These are phyloP conservation scores for Pestalotiopsis sp. DNA, from an alignment of 2,329 filamentous ascomycete species.

Conservation along the genomic window DNA sequence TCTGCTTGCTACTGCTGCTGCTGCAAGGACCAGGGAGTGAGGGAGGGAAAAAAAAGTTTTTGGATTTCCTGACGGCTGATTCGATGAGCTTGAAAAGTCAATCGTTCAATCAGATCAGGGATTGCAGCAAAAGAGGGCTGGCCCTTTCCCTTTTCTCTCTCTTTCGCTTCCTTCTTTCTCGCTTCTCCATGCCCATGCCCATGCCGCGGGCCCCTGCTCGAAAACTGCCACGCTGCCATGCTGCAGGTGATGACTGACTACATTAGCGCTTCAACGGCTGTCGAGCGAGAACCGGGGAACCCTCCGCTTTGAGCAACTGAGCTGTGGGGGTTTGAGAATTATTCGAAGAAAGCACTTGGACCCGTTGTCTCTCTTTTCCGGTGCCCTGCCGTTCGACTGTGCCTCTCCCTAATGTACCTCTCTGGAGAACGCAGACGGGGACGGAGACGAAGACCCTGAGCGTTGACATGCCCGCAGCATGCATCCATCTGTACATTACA, in stretches of 20 bases:
- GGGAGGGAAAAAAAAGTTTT: neutral
- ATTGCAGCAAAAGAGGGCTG: neutral
- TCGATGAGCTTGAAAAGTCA: constrained; percentile 1
- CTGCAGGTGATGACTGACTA: neutral
- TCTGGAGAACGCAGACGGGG: no score
- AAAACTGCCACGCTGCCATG: constrained; percentile 5
- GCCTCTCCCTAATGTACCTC: no score
- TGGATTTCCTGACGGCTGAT: neutral
- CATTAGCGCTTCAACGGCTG: constrained; percentile 9
- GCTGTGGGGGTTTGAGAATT: constrained; percentile 4
- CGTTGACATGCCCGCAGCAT: neutral
- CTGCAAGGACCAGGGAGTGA: neutral
- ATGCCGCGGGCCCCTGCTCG: neutral
- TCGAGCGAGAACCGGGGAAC: constrained; percentile 11
- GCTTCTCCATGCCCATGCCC: neutral
- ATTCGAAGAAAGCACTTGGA: no score
- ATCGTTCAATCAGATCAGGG: neutral
- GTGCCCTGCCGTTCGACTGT: no score
- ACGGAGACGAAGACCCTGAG: neutral
- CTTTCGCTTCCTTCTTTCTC: neutral
- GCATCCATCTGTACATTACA: neutral
- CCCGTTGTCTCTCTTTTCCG: no score
- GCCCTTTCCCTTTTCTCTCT: neutral
- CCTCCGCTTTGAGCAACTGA: neutral
- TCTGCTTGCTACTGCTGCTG: neutral